A percentile compares a stretch with the other conserved stretches of the same genome.
Conservation (phyloP, 306 rosid genomes). For the Malus asiatica region DNA sequence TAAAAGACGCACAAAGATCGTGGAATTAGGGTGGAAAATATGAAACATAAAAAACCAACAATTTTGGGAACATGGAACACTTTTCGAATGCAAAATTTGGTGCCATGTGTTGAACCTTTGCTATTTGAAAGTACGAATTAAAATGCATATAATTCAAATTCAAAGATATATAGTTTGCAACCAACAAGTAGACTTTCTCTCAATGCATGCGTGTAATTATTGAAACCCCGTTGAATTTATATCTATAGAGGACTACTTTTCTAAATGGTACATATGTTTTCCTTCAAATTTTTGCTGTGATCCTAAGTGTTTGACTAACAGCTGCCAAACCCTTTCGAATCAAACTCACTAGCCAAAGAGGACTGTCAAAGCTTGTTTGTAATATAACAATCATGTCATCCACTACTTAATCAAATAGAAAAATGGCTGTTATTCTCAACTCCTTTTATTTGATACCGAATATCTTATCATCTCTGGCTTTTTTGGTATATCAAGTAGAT, state of each 20-base stretch:
- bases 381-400: neutral
- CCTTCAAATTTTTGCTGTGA: neutral
- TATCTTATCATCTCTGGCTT: neutral
- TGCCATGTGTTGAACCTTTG: neutral
- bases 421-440: neutral
- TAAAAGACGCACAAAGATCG: neutral
- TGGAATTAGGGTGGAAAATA: neutral
- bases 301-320: neutral
- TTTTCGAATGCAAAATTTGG: neutral
- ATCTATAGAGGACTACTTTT: neutral
- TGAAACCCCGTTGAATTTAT: neutral
- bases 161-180: neutral
- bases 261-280: neutral
- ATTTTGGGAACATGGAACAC: neutral
- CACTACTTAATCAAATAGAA: neutral
- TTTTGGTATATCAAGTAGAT: neutral
- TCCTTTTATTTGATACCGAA: neutral
- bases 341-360: neutral
- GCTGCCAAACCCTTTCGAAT: neutral
- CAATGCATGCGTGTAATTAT: neutral
- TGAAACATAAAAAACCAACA: too few relatives aligned
- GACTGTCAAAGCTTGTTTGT: neutral
- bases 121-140: neutral
- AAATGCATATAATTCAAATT: neutral
- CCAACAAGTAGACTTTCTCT: neutral